phyloP scores from a whole-genome alignment of 2,329 filamentous ascomycete genomes.

The Incumbomyces delicatus region DNA sequence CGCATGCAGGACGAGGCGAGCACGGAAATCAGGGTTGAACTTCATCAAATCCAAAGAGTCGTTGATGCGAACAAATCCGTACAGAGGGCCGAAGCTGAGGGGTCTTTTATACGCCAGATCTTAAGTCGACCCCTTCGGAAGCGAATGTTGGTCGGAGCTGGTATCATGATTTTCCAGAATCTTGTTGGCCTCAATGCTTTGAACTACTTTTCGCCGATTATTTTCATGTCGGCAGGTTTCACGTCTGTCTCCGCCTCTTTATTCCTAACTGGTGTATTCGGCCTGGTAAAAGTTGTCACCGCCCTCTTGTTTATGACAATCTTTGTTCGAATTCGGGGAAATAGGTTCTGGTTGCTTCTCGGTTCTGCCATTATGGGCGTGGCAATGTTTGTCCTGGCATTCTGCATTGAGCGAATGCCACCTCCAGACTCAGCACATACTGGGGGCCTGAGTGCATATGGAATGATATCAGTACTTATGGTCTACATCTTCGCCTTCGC shows the following conservation, averaged over 20 bases:
- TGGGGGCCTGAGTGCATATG: background rate
- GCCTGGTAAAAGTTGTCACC: conserved; percentile 10
- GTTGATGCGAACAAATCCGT: background rate
- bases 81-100: conserved; percentile 23
- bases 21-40: conserved; percentile 17
- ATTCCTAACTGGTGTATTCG: conserved; percentile 14
- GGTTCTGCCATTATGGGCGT: conserved; percentile 10
- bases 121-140: conserved; percentile 13
- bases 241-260: conserved; percentile 9
- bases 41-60: conserved; percentile 1
- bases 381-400: conserved; percentile 12
- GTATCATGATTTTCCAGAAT: conserved; percentile 14
- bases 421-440: background rate
- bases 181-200: conserved; percentile 11
- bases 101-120: conserved; percentile 34
- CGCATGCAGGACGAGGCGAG: conserved; percentile 22
- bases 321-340: conserved; percentile 11
- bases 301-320: conserved; percentile 11
- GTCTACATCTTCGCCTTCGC: conserved; percentile 13
- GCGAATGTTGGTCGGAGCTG: conserved; percentile 9
- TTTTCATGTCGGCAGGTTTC: conserved; percentile 12
- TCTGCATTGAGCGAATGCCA: conserved; percentile 6
- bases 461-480: conserved; percentile 7
- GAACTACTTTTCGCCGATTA: conserved; percentile 13
- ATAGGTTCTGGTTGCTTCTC: conserved; percentile 12